Percentiles rank a stretch among this genome's conserved stretches.
These are phyloP conservation scores for Bryum argenteum DNA, from an alignment of 225 moss, liverwort and hornwort species.

Conservation along the genomic window DNA sequence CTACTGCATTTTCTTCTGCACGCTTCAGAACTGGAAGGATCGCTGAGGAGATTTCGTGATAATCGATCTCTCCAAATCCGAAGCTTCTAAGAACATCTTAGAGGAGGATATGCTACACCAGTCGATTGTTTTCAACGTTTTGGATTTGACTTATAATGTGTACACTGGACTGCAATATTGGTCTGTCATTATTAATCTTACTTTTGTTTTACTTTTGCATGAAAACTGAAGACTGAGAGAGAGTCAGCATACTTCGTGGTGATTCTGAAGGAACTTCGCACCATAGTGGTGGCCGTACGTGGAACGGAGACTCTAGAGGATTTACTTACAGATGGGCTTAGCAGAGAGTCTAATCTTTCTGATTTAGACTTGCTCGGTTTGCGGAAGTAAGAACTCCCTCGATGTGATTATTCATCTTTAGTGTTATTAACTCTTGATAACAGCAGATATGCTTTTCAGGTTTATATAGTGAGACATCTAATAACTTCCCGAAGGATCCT, in stretches of 20 bases:
- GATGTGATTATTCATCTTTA: background rate
- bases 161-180: background rate
- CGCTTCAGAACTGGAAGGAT: slow-evolving; percentile 4
- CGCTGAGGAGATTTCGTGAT: background rate
- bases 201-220: slow-evolving; percentile 12
- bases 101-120: background rate
- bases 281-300: slow-evolving; percentile 60
- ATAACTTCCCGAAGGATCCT: background rate
- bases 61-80: background rate
- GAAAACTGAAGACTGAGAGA: slow-evolving; percentile 41
- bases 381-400: slow-evolving; percentile 51
- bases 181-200: background rate
- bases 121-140: background rate
- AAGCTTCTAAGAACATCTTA: background rate
- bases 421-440: background rate
- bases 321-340: slow-evolving; percentile 58
- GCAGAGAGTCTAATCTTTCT: slow-evolving; percentile 50
- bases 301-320: slow-evolving; percentile 64
- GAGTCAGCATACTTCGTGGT: slow-evolving; percentile 64
- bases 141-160: background rate
- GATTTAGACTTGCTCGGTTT: slow-evolving; percentile 73
- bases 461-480: background rate
- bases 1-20: background rate
- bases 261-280: slow-evolving; percentile 40
- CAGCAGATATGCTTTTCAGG: no score